These are phyloP conservation scores for Inga oerstediana DNA, from an alignment of 306 rosid species.

Conservation along the genomic window DNA sequence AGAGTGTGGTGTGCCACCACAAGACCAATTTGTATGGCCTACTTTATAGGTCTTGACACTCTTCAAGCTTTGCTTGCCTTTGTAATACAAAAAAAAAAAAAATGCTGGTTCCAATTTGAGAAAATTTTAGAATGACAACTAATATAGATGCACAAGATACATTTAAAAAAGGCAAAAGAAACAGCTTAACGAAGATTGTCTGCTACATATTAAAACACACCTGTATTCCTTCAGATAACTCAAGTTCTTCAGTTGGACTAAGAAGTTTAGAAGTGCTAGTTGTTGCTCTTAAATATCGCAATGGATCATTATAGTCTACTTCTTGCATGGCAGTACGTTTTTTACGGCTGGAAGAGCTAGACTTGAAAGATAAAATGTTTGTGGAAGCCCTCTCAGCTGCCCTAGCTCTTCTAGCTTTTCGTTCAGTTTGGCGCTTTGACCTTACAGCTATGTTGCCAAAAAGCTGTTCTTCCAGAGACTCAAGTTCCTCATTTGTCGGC, in stretches of 20 bases:
- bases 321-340: slow-evolving; percentile 73
- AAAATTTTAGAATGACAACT: not conserved
- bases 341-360: slow-evolving; percentile 65
- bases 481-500: slow-evolving; percentile 69
- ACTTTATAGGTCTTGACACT: too few species aligned
- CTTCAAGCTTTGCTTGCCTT: too few species aligned
- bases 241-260: slow-evolving; percentile 71
- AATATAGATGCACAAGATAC: not conserved
- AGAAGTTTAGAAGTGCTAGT: slow-evolving; percentile 73
- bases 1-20: too few species aligned
- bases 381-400: slow-evolving; percentile 80
- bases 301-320: slow-evolving; percentile 80
- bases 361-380: slow-evolving; percentile 63
- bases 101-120: not conserved
- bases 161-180: not conserved
- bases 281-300: slow-evolving; percentile 81
- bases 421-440: slow-evolving; percentile 82
- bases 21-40: too few species aligned
- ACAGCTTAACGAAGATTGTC: slow-evolving; percentile 13
- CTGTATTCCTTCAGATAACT: slow-evolving; percentile 93
- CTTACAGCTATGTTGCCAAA: slow-evolving; percentile 60
- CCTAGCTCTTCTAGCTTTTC: slow-evolving; percentile 81
- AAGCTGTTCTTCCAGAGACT: slow-evolving; percentile 54
- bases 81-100: too few species aligned
- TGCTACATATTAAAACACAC: slow-evolving; percentile 42